Conservation (phyloP, 176 grass and related monocot species). For the Thinopyrum elongatum region DNA sequence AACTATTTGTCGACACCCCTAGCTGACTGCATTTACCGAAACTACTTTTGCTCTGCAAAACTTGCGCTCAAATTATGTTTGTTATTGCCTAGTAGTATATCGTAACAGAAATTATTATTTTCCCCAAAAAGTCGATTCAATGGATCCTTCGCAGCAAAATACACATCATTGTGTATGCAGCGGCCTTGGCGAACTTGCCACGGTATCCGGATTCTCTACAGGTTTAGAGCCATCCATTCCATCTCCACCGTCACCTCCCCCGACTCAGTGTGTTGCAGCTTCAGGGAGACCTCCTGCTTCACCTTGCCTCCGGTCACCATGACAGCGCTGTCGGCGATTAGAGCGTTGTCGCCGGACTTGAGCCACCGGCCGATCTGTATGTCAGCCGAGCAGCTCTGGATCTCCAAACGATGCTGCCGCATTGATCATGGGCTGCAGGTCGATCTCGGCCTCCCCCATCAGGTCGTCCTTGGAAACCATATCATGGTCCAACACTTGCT, state of each 20-base stretch:
- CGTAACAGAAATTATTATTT: neutral
- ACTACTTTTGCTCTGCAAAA: neutral
- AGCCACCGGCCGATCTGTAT: conserved; percentile 80
- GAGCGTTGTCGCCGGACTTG: conserved; percentile 60
- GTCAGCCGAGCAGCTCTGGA: conserved; percentile 42
- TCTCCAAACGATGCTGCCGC: conserved; percentile 48
- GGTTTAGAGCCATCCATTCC: conserved; percentile 70
- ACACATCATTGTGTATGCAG: neutral
- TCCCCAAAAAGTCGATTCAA: neutral
- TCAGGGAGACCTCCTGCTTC: conserved; percentile 56
- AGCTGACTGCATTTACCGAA: too few species aligned
- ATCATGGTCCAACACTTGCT: conserved; percentile 83
- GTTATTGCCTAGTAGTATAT: neutral
- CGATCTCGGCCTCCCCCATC: conserved; percentile 78
- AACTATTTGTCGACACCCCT: too few species aligned
- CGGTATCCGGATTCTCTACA: conserved; percentile 5
- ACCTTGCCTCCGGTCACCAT: conserved; percentile 58
- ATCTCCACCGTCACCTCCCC: conserved; percentile 63
- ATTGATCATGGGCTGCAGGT: conserved; percentile 76
- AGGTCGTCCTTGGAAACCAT: conserved; percentile 67
- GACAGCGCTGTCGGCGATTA: conserved; percentile 50
- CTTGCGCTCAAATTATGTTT: neutral
- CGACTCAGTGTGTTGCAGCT: conserved; percentile 66
- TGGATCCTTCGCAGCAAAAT: neutral
- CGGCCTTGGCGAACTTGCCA: neutral